Base-by-base conservation (phyloP, 805 yeast species). In the Ogataea chonburiensis region DNA sequence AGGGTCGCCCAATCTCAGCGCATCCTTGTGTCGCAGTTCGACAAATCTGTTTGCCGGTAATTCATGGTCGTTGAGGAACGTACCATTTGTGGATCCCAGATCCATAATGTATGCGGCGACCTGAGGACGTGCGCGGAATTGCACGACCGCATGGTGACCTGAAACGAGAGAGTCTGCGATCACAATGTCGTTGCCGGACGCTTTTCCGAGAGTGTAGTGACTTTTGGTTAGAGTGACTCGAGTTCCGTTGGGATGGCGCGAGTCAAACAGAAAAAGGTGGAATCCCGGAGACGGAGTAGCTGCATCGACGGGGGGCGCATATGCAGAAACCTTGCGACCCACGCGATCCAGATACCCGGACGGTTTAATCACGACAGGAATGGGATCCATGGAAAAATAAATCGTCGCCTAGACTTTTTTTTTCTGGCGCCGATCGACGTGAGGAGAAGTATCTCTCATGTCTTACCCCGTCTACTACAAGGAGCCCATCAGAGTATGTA, bases 401-500 rank as follows among this genome's bases (percentile, higher is more conserved):
- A 25, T 10, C n/a, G 28, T 24, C 5, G 15, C 14, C 8, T 22
- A 31, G 19, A 26, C 11, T 29, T 32, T 9, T 14, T n/a, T 4
- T 16, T 7, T 9, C 19, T 16, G 5, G 10, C 29, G 39, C 11
- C 29, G 34, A 27, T 31, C 34, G 41, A 27, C 36, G 34, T 35
- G 38, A 29, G 38, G 38, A 34, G 38, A 34, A 34, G 23, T 17
- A 23, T 7, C 13, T 19, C 24, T 53, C 58, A 50, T 54, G 13
- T 37, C 52, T 11, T 56, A 73, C 55, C 85, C 85, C 31, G 59
- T 73, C 30, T 78, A 77, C 56, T 78, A 59, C 63, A 74, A 73
- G 52, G 74, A 77, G 52, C 86, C 86, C 38, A 52, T 77, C 21
- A 77, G 79, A 57, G 83, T 77, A 70, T 45, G 83, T 73, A 10